A percentile compares a stretch with the other conserved stretches of the same genome.
phyloP scores from a whole-genome alignment of 106 monocot genomes.

The Phalaenopsis equestris region DNA sequence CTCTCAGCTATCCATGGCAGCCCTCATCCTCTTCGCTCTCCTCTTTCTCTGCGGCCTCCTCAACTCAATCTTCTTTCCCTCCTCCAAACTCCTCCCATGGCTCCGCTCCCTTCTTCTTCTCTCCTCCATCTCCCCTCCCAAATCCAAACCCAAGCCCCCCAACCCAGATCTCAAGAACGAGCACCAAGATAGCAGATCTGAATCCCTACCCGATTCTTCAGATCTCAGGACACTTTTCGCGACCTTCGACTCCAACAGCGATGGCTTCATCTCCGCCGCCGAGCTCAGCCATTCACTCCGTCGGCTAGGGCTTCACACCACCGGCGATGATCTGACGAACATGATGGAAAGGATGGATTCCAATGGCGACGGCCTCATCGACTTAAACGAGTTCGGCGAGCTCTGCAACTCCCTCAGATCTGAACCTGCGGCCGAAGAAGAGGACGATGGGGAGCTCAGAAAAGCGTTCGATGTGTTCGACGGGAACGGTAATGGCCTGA shows the following conservation, averaged over 20 bases:
- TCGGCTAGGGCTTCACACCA: conserved; percentile 19
- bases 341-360: conserved; percentile 35
- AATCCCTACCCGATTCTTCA: background rate
- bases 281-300: conserved; percentile 39
- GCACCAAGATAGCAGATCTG: background rate
- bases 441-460: conserved; percentile 20
- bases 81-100: conserved; percentile 16
- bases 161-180: background rate
- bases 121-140: background rate
- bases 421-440: conserved; percentile 12
- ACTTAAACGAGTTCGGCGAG: conserved; percentile 37
- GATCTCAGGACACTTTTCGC: conserved; percentile 26
- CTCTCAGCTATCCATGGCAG: background rate
- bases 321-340: conserved; percentile 16
- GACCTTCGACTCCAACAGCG: conserved; percentile 40
- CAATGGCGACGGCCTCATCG: conserved; percentile 46
- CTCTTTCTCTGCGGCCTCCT: conserved; percentile 8
- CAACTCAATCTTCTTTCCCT: conserved; percentile 13
- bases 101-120: conserved; percentile 16
- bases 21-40: conserved; percentile 5
- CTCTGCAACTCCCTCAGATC: conserved; percentile 18
- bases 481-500: conserved; percentile 43
- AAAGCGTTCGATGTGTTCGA: conserved; percentile 64
- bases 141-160: too few species aligned
- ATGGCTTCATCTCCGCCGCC: conserved; percentile 41